Evolutionary conservation across 2,329 filamentous ascomycete species (phyloP).

Genomic region (Colletotrichum abscissum): DNA sequence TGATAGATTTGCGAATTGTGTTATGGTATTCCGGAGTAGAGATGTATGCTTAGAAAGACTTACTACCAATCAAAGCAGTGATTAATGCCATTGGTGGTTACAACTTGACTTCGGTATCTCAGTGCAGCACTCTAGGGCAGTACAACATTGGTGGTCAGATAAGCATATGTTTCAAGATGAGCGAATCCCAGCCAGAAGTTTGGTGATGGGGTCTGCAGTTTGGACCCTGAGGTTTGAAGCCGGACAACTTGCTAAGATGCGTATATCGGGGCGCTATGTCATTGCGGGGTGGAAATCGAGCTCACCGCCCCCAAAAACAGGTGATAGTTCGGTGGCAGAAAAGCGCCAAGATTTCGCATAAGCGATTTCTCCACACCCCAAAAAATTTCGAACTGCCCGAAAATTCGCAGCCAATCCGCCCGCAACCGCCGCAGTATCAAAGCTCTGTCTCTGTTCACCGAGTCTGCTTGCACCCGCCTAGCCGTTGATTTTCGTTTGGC

Average conservation of each 20-base stretch:
- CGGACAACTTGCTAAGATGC: background rate
- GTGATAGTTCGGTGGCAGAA: slow-evolving; percentile 19
- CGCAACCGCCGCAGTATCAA: slow-evolving; percentile 24
- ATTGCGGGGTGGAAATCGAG: slow-evolving; percentile 5
- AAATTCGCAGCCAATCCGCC: slow-evolving; percentile 36
- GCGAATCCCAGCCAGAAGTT: background rate
- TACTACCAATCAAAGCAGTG: slow-evolving; percentile 17
- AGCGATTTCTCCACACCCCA: slow-evolving; percentile 38
- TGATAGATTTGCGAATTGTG: slow-evolving; percentile 16
- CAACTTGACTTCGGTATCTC: background rate
- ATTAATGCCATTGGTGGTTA: background rate
- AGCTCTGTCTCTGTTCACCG: slow-evolving; percentile 25
- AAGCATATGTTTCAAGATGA: background rate
- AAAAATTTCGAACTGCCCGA: slow-evolving; percentile 36
- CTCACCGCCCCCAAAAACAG: slow-evolving; percentile 18
- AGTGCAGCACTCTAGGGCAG: no score
- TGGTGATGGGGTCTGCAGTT: slow-evolving; percentile 7
- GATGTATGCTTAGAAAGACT: slow-evolving; percentile 22
- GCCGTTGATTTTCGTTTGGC: slow-evolving; percentile 1
- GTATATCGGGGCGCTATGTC: slow-evolving; percentile 23
- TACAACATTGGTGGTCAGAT: background rate
- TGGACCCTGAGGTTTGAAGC: background rate
- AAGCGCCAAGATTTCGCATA: slow-evolving; percentile 37
- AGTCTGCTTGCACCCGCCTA: slow-evolving; percentile 17
- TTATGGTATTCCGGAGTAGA: slow-evolving; percentile 8